Evolutionary conservation across 2,329 filamentous ascomycete species (phyloP), one percentile per base, ranked within the genome.

Genomic region (Ceratocystis alfenasii): DNA sequence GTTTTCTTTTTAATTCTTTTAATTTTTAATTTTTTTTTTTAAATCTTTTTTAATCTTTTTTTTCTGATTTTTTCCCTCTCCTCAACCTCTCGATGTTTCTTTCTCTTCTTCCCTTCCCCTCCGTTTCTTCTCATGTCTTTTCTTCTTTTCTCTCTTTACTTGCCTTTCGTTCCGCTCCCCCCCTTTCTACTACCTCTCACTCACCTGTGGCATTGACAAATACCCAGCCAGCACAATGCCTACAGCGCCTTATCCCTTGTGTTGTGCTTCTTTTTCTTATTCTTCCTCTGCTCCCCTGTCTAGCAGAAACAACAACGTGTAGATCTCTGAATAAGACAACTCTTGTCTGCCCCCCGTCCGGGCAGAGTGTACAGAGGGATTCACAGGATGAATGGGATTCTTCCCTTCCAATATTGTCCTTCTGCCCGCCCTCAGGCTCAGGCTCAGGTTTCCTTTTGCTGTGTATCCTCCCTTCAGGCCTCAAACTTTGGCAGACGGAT

Each of bases 371-470:
- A 48, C 45, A 20, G 45, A 48, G 50, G 50, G 50, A 55, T 55
- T 55, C 20, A 55, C 22, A 25, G 50, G 50, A 55, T 55, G 50
- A 33, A 55, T 55, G 45, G 45, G 45, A 48, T 48, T 17, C 45
- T 48, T 48, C 50, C 50, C 50, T 55, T 55, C 7, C 25, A 55
- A 28, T 28, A 55, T 55, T 55, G 50, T 28, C 28, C 50, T 55
- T 55, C 50, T 20, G 20, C 50, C 28, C 22, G 50, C 50, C 22
- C 17, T 55, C 25, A 28, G 22, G 50, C n/a, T 55, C 50, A 22
- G 22, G 22, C 22, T 22, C 3, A 28, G 50, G 20, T 55, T 55
- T 55, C 30, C 50, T 55, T 55, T 55, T 55, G 17, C 20, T 12
- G 28, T 55, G 50, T 28, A 3, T 5, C 25, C 28, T 55, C 25